Base-by-base conservation (phyloP, 2,329 filamentous ascomycete genomes). In the Neofusicoccum sp. region DNA sequence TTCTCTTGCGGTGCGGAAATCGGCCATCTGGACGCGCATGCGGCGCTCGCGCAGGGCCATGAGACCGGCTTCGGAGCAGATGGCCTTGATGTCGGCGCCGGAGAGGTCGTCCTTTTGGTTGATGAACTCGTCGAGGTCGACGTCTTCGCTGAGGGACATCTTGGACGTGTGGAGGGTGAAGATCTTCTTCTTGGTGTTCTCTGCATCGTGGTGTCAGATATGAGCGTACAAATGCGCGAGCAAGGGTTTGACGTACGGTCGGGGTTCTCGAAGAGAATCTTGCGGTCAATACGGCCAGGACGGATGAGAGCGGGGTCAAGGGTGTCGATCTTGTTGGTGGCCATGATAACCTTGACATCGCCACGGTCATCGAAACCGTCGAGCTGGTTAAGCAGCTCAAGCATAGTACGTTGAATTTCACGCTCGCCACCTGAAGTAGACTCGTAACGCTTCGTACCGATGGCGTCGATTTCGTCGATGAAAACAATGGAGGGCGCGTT, bases 261-360 rank as follows among this genome's bases (percentile, higher is more conserved):
- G 29, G 87, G 87, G 71, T 88, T 89, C 79, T 90, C 87, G 67
- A 90, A 90, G 67, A 90, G 81, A 76, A 99, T 99, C 86, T 99
- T 99, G 71, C 95, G 89, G 79, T 99, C 95, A 77, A 99, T 99
- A 85, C 95, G 93, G 67, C 95, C 95, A 48, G 95, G 95, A 69
- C 95, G 90, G 74, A 99, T 99, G 70, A 99, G 84, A 16, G 95
- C 95, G 62, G 95, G 95, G 74, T 99, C 96, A 33, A 99, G 85
- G 3, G 92, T 96, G 70, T 99, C 96, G 70, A 99, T 99, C 87
- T 99, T 99, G 88, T 99, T 99, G 69, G 95, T 99, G 11, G 95
- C 96, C 93, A 99, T 98, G 78, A 99, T 94, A 66, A 99, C 95
- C 84, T 99, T 99, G 79, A 99, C 94, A 75, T 99, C 95, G 70